These are phyloP conservation scores for Eremothecium cymbalariae DNA, from an alignment of 1,139 yeast genomes.

Conservation along the genomic window DNA sequence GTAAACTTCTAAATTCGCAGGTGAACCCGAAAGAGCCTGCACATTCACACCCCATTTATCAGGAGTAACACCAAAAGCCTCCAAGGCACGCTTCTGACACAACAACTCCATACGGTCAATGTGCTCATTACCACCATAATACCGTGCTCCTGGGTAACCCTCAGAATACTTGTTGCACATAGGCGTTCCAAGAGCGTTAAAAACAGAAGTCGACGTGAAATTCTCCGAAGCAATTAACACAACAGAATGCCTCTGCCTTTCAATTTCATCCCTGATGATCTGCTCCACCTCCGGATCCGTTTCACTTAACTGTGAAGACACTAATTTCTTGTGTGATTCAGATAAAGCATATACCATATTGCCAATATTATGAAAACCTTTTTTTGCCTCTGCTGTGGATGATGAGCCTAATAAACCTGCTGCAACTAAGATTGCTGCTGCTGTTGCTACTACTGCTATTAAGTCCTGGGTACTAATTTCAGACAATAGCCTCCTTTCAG, in stretches of 20 bases:
- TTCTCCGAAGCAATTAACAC: slow-evolving; percentile 95
- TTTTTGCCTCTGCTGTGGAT: too few species aligned
- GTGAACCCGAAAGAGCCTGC: slow-evolving; percentile 92
- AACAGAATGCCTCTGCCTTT: slow-evolving; percentile 90
- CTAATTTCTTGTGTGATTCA: slow-evolving; percentile 55
- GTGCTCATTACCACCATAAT: slow-evolving; percentile 87
- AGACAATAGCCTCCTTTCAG: too few species aligned
- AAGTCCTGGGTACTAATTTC: too few species aligned
- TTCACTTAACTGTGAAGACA: slow-evolving; percentile 60
- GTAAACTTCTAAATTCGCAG: slow-evolving; percentile 94
- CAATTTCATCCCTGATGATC: slow-evolving; percentile 79
- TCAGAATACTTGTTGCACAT: slow-evolving; percentile 88
- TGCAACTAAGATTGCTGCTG: too few species aligned
- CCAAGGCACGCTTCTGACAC: slow-evolving; percentile 88
- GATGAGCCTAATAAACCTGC: too few species aligned
- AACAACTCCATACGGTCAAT: slow-evolving; percentile 87
- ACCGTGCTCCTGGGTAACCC: slow-evolving; percentile 84
- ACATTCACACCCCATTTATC: slow-evolving; percentile 98
- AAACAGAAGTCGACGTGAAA: slow-evolving; percentile 92
- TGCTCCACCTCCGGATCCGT: slow-evolving; percentile 78
- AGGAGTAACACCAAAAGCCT: slow-evolving; percentile 71
- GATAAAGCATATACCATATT: slow-evolving; percentile 49
- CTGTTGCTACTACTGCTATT: too few species aligned
- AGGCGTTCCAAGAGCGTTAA: slow-evolving; percentile 95
- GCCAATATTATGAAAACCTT: too few species aligned